A percentile compares a stretch with the other conserved stretches of the same genome.
These are phyloP conservation scores for Artemisia argyi DNA, from an alignment of 129 eudicot genomes.

Conservation along the genomic window DNA sequence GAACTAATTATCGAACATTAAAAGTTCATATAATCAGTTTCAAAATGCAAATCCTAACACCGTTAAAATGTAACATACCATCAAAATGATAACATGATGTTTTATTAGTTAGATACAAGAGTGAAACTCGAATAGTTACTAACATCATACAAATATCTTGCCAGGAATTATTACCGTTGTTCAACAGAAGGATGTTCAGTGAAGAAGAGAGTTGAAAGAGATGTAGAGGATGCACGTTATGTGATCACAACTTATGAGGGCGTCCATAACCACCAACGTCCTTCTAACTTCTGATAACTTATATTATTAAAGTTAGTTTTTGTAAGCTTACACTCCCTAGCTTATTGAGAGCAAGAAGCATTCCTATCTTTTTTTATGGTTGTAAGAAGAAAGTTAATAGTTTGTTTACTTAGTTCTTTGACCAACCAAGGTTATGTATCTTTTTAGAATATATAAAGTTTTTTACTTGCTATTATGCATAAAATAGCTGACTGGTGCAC, in stretches of 20 bases:
- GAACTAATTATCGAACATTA: not conserved
- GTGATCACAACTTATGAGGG: conserved; percentile 86
- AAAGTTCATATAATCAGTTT: not conserved
- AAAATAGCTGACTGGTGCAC: not conserved
- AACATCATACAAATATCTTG: not conserved
- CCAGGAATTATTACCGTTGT: conserved; percentile 82
- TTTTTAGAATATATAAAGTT: not conserved
- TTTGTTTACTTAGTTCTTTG: conserved; percentile 6
- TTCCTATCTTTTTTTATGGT: conserved; percentile 9
- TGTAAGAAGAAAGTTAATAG: conserved; percentile 10
- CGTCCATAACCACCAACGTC: conserved; percentile 64
- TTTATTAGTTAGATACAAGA: not conserved
- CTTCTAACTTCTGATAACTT: conserved; percentile 32
- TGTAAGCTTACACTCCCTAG: conserved; percentile 4
- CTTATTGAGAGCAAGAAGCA: conserved; percentile 17
- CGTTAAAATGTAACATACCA: too few relatives aligned
- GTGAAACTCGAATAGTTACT: not conserved
- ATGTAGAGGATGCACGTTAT: conserved; percentile 56
- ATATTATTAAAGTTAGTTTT: conserved; percentile 10
- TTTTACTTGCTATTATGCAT: conserved; percentile 9
- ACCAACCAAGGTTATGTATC: conserved; percentile 19
- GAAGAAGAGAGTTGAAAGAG: conserved; percentile 83
- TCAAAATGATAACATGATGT: too few relatives aligned
- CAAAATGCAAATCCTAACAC: too few relatives aligned
- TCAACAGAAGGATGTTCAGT: conserved; percentile 79